Evolutionary conservation across 2,329 filamentous ascomycete species (phyloP), one percentile per base, ranked within the genome.

Genomic region (Metarhizium album): DNA sequence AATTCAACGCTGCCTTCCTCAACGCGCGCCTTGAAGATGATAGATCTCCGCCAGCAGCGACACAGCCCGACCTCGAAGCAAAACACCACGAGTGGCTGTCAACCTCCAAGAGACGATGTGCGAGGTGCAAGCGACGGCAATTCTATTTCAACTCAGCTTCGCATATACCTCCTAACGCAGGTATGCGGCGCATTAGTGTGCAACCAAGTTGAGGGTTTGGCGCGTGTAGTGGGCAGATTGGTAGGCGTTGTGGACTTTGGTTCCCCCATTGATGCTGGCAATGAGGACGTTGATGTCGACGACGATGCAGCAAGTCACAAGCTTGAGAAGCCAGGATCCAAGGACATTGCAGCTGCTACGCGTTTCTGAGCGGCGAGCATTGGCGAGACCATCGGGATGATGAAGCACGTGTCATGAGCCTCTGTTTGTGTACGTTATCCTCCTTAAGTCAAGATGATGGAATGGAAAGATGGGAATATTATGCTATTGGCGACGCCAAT

Each of bases 191-290:
- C 78, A 50, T 80, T 86, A 53, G 77, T 90, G 35, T 78, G 79
- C 52, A 83, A 84, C 57, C 85, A 90, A 65, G 65, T 90, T 38
- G 76, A 80, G 54, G 75, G 74, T 54, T 63, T 90, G 51, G 70
- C 87, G 54, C 70, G 69, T 63, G 73, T 74, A 27, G 79, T 90
- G 1, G 83, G 76, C 60, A 75, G 75, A 38, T 67, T 90, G 29
- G 85, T 90, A 0, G 86, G 86, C 1, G 84, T 87, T 55, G 74
- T 88, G 22, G 86, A 90, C 63, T 90, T 90, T 59, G 81, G 79
- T 35, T 86, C 84, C 59, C 75, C 80, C 53, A 67, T 82, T 18
- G 72, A 61, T 27, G 51, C 20, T 14, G 9, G 40, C 18, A 42
- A 22, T 11, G 18, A 18, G 38, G 6, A 42, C n/a, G n/a, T 35